Conservation (phyloP, 495 filamentous ascomycete genomes). For the Lentithecium fluviatile region DNA sequence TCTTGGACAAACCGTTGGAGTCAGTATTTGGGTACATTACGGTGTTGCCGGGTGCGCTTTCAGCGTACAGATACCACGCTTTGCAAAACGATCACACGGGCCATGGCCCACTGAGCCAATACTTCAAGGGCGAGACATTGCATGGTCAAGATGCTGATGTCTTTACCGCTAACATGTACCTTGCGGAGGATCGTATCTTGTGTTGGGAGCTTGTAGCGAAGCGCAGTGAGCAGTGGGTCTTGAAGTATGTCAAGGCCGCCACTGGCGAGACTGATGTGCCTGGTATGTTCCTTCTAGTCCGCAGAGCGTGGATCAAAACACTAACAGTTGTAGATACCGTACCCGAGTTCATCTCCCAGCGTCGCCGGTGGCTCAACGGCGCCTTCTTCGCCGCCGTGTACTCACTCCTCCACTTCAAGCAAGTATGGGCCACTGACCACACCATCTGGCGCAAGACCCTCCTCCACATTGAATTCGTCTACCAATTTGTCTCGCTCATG, state of each 20-base stretch:
- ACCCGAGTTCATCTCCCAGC: conserved; percentile 94
- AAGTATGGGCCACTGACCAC: conserved; percentile 94
- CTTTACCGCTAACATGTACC: conserved; percentile 99
- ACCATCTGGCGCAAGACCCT: conserved; percentile 83
- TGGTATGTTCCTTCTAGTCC: conserved; percentile 54
- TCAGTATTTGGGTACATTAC: conserved; percentile 98
- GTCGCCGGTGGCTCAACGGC: conserved; percentile 95
- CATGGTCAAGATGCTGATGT: conserved; percentile 97
- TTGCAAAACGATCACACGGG: conserved; percentile 96
- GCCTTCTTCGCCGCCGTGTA: conserved; percentile 99
- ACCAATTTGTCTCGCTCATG: conserved; percentile 83
- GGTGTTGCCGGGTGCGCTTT: conserved; percentile 89
- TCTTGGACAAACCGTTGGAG: conserved; percentile 95
- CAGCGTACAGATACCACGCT: conserved; percentile 94
- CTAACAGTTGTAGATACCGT: conserved; percentile 56
- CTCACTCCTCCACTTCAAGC: conserved; percentile 89
- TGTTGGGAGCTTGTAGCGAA: conserved; percentile 99
- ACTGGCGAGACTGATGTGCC: conserved; percentile 98
- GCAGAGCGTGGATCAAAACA: not conserved
- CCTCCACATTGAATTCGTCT: conserved; percentile 92
- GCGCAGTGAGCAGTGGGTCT: conserved; percentile 88
- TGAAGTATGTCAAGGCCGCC: conserved; percentile 95
- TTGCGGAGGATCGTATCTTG: conserved; percentile 96
- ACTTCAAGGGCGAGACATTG: conserved; percentile 98
- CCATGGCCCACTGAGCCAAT: conserved; percentile 93